A percentile compares a stretch with the other conserved stretches of the same genome.
Evolutionary conservation across 176 grass and related monocot species (phyloP).

Genomic region (Hsuehochloa calcarea): DNA sequence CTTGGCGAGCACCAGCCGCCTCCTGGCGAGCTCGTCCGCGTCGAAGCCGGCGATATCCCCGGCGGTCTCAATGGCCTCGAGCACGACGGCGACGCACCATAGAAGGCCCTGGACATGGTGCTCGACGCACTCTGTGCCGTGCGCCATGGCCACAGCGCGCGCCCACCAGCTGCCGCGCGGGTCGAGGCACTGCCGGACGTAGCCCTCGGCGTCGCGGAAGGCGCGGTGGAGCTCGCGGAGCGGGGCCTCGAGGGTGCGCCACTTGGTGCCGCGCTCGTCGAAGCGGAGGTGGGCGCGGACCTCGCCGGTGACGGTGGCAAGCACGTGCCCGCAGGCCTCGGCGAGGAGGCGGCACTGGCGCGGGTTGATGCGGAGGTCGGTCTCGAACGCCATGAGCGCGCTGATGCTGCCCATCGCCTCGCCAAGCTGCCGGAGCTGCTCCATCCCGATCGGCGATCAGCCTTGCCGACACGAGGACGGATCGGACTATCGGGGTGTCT

Average conservation of each 20-base stretch:
- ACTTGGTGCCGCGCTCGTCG: constrained; percentile 80
- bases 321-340: constrained; percentile 59
- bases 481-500: neutral
- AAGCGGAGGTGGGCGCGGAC: constrained; percentile 62
- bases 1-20: constrained; percentile 45
- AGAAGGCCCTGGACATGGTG: constrained; percentile 67
- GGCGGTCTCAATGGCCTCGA: constrained; percentile 71
- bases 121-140: constrained; percentile 71
- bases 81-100: constrained; percentile 72
- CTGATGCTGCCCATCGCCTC: constrained; percentile 69
- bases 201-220: constrained; percentile 72
- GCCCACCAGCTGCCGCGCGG: constrained; percentile 73
- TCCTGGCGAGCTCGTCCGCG: constrained; percentile 45
- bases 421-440: constrained; percentile 75
- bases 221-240: constrained; percentile 77
- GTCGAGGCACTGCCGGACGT: constrained; percentile 66
- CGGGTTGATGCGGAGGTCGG: constrained; percentile 68
- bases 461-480: neutral
- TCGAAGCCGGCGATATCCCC: constrained; percentile 57
- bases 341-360: constrained; percentile 81
- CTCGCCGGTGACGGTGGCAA: constrained; percentile 49
- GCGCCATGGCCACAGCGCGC: constrained; percentile 49
- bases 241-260: constrained; percentile 60
- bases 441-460: constrained; percentile 45
- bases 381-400: constrained; percentile 72